Conservation (phyloP, 2,329 filamentous ascomycete genomes). For the Ceratocystiopsis minuta region DNA sequence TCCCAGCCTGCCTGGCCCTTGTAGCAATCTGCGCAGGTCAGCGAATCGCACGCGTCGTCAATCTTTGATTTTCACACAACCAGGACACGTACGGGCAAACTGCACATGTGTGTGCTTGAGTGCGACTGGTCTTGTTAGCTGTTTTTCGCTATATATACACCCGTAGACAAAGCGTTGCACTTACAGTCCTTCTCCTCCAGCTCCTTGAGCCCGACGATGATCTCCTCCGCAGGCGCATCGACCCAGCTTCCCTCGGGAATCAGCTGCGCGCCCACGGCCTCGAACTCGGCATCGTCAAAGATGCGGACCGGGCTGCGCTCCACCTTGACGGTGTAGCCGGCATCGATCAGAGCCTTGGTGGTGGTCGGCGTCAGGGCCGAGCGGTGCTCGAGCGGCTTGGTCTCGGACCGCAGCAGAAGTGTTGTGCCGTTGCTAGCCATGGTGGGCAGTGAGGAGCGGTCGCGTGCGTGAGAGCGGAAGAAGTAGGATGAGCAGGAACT, state of each 20-base stretch:
- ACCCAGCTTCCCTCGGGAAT: conserved; percentile 51
- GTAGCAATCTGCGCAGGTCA: conserved; percentile 34
- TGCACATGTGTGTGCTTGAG: no score
- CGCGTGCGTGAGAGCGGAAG: no score
- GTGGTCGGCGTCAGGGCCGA: conserved; percentile 9
- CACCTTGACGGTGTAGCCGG: conserved; percentile 50
- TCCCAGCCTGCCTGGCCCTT: conserved; percentile 68
- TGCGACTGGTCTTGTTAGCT: no score
- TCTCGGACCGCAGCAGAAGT: conserved; percentile 6
- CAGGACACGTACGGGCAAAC: no score
- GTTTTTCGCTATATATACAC: no score
- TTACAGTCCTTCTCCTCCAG: conserved; percentile 32
- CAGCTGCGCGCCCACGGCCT: conserved; percentile 43
- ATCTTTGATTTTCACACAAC: no score
- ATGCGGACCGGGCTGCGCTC: conserved; percentile 53
- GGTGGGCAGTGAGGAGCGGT: neutral
- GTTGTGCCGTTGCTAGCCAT: conserved; percentile 1
- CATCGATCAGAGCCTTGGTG: conserved; percentile 40
- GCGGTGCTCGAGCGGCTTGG: conserved; percentile 9
- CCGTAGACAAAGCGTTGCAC: no score
- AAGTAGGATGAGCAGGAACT: no score
- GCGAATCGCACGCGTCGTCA: no score
- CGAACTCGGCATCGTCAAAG: conserved; percentile 42
- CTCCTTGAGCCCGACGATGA: conserved; percentile 65
- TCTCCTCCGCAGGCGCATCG: conserved; percentile 46